Base-by-base conservation (phyloP, 495 filamentous ascomycete species). In the Penicillium coprophilum region DNA sequence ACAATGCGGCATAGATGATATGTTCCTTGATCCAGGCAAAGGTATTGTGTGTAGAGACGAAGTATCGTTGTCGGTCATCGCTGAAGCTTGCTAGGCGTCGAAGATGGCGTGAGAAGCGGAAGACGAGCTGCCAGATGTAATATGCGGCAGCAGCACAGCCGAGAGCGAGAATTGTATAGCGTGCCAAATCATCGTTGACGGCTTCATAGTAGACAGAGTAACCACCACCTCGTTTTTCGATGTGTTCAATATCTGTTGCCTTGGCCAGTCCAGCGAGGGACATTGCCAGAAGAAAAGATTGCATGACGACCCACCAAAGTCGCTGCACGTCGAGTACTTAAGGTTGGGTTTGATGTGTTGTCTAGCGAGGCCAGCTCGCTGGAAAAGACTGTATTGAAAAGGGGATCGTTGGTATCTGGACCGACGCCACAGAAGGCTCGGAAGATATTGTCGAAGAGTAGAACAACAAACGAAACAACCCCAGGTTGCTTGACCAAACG, bases 1-100 rank as follows among this genome's bases (percentile, higher is more conserved):
- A 86, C 20, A 97, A 72, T 1, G 94, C 92, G 10, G 94, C 93
- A 68, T 92, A 91, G 60, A 96, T 79, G 49, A 96, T 65, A 64
- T 93, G 77, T 58, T 83, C 84, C 77, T 96, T 96, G 62, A 96
- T 58, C 71, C 77, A 80, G 61, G 88, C 82, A 68, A 85, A 77
- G 3, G 64, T 70, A 4, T 48, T 44, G 31, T 79, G 60, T 0
- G 79, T 72, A n/a, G 63, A 62, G 12, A 77, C 63, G 56, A 84
- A 85, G 60, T 87, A 94, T 39, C 77, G 71, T 65, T 88, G 90
- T 19, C 71, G 86, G 56, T 87, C 87, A 79, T 85, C 87, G 67
- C 76, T 80, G 59, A 96, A 81, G 56, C 83, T 88, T 27, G 85
- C 74, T 50, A 97, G 73, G n/a, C 85, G 86, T 65, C 94, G 83